A percentile compares a stretch with the other conserved stretches of the same genome.
Evolutionary conservation across 202 grass and related monocot species (phyloP).

Genomic region (Setaria viridis): DNA sequence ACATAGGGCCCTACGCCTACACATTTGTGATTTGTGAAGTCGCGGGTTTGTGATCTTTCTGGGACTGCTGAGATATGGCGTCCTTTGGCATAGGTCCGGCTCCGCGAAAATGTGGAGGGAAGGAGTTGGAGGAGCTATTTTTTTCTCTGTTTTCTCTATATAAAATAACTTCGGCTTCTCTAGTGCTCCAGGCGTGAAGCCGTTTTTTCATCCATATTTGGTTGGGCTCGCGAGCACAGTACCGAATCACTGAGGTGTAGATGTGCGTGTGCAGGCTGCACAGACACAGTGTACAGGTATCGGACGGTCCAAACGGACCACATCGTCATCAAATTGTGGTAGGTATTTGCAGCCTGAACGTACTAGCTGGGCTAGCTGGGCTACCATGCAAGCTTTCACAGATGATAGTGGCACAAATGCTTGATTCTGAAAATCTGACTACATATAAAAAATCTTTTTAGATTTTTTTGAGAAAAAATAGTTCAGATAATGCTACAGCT

Average conservation of each 20-base stretch:
- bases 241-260: background rate
- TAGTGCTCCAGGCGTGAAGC: no score
- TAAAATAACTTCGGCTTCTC: no score
- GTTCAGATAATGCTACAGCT: background rate
- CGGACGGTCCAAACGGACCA: background rate
- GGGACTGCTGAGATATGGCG: background rate
- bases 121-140: no score
- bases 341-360: background rate
- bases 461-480: no score
- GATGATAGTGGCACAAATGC: background rate
- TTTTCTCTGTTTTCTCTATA: no score
- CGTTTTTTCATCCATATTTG: no score
- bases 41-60: background rate
- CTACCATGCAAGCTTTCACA: background rate
- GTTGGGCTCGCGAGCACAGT: background rate
- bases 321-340: constrained; percentile 6
- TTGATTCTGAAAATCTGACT: background rate
- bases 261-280: background rate
- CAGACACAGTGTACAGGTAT: background rate
- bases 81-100: no score
- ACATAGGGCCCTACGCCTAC: background rate
- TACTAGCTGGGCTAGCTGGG: background rate
- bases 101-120: no score
- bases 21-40: background rate
- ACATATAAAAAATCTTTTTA: background rate